Base-by-base conservation (phyloP, 148 eudicot genomes). In the Persicaria maculosa region DNA sequence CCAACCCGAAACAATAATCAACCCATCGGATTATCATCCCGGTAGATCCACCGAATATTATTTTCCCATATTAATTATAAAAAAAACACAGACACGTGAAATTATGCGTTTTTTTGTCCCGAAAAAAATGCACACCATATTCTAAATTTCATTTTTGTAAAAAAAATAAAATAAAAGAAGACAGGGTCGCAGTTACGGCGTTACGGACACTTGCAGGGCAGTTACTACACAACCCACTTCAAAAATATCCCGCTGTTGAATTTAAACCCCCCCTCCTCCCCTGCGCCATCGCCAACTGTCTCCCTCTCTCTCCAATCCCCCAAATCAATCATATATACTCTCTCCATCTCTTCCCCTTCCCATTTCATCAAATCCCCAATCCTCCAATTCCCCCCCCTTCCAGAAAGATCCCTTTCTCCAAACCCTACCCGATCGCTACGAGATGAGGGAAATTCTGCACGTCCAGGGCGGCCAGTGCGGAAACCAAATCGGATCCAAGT, bases 401-500 rank as follows among this genome's bases (percentile, higher is more conserved):
- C 40, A 31, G 40, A 31, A 22, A 65, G 6, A 36, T 31, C 19
- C 73, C 73, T 70, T 48, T 16, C 50, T 19, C 31, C 31, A 31
- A 71, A 71, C 54, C 73, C 54, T 48, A 45, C 7, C 50, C 48
- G 15, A 68, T 40, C 47, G 50, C 12, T 16, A 15, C 47, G 46
- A 47, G 16, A 71, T 71, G 73, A 71, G 73, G 8, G 73, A 71
- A 46, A 71, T 71, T 11, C 54, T 71, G 5, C 73, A 71, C 54
- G 54, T 71, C 50, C 73, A 71, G 15, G 73, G 73, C 19, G 73
- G 73, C 15, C 73, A 71, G 40, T 71, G 73, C 54, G 73, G 73
- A 5, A 71, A 71, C 53, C 73, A 71, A 48, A 71, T 71, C 54
- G 73, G 73, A 71, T 71, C 73, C 73, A 71, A 71, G 52, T 71